Evolutionary conservation across 768 basidiomycete species (phyloP), one percentile per base, ranked within the genome.

Genomic region (Rhizopogon vesiculosus): DNA sequence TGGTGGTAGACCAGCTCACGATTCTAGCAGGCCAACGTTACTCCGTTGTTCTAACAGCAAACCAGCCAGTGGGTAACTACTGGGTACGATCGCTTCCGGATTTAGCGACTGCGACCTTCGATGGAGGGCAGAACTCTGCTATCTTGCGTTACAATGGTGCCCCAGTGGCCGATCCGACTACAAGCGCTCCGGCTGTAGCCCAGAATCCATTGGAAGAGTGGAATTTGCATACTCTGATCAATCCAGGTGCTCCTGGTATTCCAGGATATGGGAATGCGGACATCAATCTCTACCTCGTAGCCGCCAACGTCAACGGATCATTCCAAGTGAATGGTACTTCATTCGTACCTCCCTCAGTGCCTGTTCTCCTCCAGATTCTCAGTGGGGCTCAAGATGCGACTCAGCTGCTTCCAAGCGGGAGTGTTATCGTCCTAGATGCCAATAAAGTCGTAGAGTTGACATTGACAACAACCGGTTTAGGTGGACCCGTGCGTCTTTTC

Each of bases 1-100:
- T 76, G 2, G 58, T 64, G 69, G 25, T 25, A 25, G 25, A 25
- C 25, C 25, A 25, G 25, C 25, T 25, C 25, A 25, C 25, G 25
- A 25, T 75, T 9, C 66, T 63, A 8, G 54, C 69, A 7, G 78
- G 74, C 5, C 79, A 81, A 58, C 73, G 79, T 25, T 80, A 79
- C 55, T 80, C 78, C 1, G 69, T 80, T 54, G 64, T 80, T 9
- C 60, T 81, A 1, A 61, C 66, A 64, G 74, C 78, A 6, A 70
- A 74, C 58, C 67, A 76, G 43, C 61, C 68, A 0, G 42, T 73
- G 22, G 60, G 43, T n/a, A 81, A 81, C 62, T 81, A 81, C 53
- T 81, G 67, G 54, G 54, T 60, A 35, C 56, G 56, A 38, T 56
- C 55, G 1, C 28, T 61, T 25, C 42, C 58, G 5, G 45, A 9